These are phyloP conservation scores for Francoa sonchifolia DNA, from an alignment of 441 rosid genomes.

Conservation along the genomic window DNA sequence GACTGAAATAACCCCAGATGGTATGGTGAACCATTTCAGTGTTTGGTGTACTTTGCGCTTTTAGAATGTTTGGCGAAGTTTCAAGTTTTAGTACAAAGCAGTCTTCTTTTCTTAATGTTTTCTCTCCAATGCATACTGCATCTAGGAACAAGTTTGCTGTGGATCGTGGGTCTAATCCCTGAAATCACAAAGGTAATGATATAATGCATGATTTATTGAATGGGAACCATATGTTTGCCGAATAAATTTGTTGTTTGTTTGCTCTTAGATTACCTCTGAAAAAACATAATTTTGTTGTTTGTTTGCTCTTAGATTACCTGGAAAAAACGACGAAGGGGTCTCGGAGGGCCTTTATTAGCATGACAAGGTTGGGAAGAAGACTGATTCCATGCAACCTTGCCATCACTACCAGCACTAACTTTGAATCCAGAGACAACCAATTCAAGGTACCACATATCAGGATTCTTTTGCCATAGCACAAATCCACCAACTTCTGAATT, in stretches of 20 bases:
- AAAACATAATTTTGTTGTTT: background rate
- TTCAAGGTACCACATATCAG: constrained; percentile 94
- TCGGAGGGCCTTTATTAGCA: constrained; percentile 68
- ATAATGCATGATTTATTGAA: background rate
- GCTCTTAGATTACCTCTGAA: no score
- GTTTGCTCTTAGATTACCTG: constrained; percentile 29
- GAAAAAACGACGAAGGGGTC: constrained; percentile 82
- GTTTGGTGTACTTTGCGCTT: constrained; percentile 49
- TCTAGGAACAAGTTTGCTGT: constrained; percentile 65
- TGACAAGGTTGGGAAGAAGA: constrained; percentile 71
- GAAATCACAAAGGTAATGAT: background rate
- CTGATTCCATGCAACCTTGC: constrained; percentile 87
- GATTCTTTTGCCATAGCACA: constrained; percentile 94
- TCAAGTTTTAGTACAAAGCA: constrained; percentile 74
- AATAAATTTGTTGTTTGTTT: background rate
- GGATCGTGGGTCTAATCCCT: constrained; percentile 88
- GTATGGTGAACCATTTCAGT: constrained; percentile 74
- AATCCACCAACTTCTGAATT: constrained; percentile 72
- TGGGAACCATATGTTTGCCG: background rate
- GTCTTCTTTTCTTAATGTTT: constrained; percentile 33
- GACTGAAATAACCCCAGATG: constrained; percentile 85
- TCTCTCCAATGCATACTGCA: constrained; percentile 60
- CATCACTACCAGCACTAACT: constrained; percentile 91
- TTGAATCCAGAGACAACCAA: constrained; percentile 80
- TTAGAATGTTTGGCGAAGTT: constrained; percentile 34